phyloP scores from a whole-genome alignment of 768 basidiomycete genomes.

The Mycena olivaceomarginata region DNA sequence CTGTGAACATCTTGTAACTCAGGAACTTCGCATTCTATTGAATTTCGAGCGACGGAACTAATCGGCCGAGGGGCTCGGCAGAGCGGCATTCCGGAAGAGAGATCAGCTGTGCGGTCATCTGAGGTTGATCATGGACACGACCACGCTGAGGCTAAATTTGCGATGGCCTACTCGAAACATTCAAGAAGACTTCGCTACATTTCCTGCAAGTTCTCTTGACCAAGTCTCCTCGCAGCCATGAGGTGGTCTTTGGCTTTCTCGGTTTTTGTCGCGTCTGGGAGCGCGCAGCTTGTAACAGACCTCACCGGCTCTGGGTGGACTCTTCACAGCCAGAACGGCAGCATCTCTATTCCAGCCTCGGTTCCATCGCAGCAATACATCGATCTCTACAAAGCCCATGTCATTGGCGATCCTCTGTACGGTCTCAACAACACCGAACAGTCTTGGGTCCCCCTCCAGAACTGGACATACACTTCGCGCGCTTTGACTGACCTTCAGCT shows the following conservation, averaged over 20 bases:
- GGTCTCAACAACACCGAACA: constrained; percentile 33
- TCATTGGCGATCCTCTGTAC: constrained; percentile 33
- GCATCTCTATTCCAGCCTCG: constrained; percentile 33
- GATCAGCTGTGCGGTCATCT: no score
- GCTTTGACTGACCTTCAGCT: constrained; percentile 18
- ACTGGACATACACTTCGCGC: constrained; percentile 38
- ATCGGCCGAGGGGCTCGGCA: no score
- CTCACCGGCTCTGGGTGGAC: constrained; percentile 35
- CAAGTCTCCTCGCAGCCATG: not conserved
- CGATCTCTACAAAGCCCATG: constrained; percentile 24
- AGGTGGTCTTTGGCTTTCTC: constrained; percentile 3
- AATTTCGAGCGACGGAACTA: no score
- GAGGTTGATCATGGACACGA: no score
- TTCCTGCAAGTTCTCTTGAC: no score
- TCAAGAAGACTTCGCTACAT: no score
- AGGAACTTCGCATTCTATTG: no score
- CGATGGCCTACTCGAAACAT: no score
- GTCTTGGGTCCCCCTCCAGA: constrained; percentile 34
- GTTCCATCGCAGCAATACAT: constrained; percentile 36
- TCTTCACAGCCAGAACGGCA: constrained; percentile 29
- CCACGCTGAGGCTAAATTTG: no score
- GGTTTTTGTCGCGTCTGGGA: constrained; percentile 22
- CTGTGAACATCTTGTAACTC: no score
- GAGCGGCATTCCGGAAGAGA: no score
- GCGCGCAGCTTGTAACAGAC: constrained; percentile 33